These are phyloP conservation scores for Haplographium delicatum DNA, from an alignment of 495 filamentous ascomycete genomes.

Conservation along the genomic window DNA sequence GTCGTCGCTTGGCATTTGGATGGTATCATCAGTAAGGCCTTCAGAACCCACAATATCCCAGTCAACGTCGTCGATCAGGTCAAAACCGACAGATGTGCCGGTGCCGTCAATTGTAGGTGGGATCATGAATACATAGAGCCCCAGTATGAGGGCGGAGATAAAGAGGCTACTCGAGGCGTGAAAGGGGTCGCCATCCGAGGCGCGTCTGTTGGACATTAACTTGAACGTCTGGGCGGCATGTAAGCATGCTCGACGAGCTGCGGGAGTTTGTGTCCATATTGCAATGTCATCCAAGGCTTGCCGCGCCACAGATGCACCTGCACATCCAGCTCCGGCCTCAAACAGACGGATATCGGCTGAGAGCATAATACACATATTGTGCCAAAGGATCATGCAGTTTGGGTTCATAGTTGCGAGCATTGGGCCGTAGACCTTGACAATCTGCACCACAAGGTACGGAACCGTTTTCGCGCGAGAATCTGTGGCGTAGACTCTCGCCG, in stretches of 20 bases:
- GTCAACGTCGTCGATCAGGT: conserved; percentile 46
- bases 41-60: conserved; percentile 41
- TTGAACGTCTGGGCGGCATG: conserved; percentile 50
- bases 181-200: conserved; percentile 44
- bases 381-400: conserved; percentile 45
- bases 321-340: conserved; percentile 43
- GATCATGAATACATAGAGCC: conserved; percentile 47
- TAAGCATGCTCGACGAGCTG: conserved; percentile 42
- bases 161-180: conserved; percentile 44
- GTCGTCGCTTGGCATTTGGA: conserved; percentile 31
- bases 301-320: conserved; percentile 38
- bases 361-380: conserved; percentile 49
- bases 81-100: conserved; percentile 35
- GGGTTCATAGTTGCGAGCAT: conserved; percentile 38
- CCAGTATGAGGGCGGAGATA: conserved; percentile 44
- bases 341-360: conserved; percentile 47
- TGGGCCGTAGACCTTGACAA: conserved; percentile 36
- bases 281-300: conserved; percentile 46
- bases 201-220: conserved; percentile 43
- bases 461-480: conserved; percentile 39
- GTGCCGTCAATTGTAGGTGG: conserved; percentile 26
- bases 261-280: conserved; percentile 45
- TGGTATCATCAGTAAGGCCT: conserved; percentile 32
- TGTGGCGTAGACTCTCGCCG: conserved; percentile 41
- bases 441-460: conserved; percentile 35